Evolutionary conservation across 2,329 filamentous ascomycete species (phyloP), one percentile per base, ranked within the genome.

Genomic region (Apiospora koreana): DNA sequence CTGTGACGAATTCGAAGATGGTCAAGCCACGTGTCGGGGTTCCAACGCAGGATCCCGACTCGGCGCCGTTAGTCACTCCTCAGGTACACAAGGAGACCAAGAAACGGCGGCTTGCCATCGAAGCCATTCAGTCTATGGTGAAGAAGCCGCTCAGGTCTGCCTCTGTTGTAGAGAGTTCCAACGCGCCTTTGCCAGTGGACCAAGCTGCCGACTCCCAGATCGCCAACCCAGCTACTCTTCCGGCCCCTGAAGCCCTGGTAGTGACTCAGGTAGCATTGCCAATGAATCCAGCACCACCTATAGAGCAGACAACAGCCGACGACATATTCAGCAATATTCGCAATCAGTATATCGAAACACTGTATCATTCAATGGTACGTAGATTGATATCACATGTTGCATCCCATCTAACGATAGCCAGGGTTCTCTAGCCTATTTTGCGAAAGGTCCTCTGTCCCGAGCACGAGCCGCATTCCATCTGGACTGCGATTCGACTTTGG

Each of bases 341-440:
- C 69, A 82, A 80, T 35, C 86, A 90, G 67, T 89, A 92, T 80
- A 84, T 87, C 69, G 86, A 90, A 70, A 84, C 86, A 7, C 80
- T 92, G 1, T 91, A 90, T 83, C 85, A 89, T 81, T 89, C 91
- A 70, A 87, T 89, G 84, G 89, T 89, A 79, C 18, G 83, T 75
- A 43, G 82, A 81, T 70, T 21, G 23, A 25, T 23, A 65, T 41
- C 28, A 43, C 18, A 12, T 48, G 4, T 25, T 16, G 25, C 48
- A 31, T 2, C 45, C 66, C 16, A 25, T 18, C 86, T 72, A 86
- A 87, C 77, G 74, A n/a, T 14, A 82, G 79, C 10, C 81, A 93
- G 86, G 93, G 92, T 43, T 94, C 93, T 3, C 82, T 95, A 70
- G 93, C 93, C 70, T 96, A 95, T 80, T 95, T 95, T 80, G 91